phyloP scores from a whole-genome alignment of 306 rosid genomes.

The Acacia melanoxylon region DNA sequence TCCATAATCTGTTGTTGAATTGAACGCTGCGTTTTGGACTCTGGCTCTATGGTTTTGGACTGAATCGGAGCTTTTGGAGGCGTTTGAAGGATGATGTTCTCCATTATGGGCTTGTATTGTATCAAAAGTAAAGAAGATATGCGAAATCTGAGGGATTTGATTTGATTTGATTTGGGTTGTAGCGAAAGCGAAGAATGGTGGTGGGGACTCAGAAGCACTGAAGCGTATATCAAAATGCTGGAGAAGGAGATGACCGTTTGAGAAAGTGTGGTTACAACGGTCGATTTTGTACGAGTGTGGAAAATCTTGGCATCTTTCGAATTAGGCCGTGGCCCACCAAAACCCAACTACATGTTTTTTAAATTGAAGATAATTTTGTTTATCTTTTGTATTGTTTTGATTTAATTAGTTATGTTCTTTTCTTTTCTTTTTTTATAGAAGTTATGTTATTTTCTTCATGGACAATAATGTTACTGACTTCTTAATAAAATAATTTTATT shows the following conservation, averaged over 20 bases:
- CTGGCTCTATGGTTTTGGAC: conserved; percentile 16
- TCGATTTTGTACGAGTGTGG: not conserved
- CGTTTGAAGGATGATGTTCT: conserved; percentile 28
- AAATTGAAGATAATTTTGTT: too few species aligned
- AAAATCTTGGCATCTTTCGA: not conserved
- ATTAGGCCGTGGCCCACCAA: too few species aligned
- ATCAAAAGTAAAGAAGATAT: not conserved
- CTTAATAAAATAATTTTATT: too few species aligned
- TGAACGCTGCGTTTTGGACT: conserved; percentile 51
- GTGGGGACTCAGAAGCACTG: not conserved
- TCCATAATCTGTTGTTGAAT: conserved; percentile 22
- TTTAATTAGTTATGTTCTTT: too few species aligned
- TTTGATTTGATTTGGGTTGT: not conserved
- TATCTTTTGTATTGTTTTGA: too few species aligned
- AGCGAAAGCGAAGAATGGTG: not conserved
- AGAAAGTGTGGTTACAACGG: not conserved
- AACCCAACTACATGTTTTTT: too few species aligned
- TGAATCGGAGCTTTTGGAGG: conserved; percentile 41
- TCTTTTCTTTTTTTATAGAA: too few species aligned
- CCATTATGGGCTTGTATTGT: not conserved
- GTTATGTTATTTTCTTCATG: too few species aligned
- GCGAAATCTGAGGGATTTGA: not conserved
- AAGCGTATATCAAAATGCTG: not conserved
- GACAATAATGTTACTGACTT: too few species aligned
- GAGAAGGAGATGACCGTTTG: not conserved